Evolutionary conservation across 306 rosid genomes (phyloP), one percentile per base, ranked within the genome.

Genomic region (Acacia confusa): DNA sequence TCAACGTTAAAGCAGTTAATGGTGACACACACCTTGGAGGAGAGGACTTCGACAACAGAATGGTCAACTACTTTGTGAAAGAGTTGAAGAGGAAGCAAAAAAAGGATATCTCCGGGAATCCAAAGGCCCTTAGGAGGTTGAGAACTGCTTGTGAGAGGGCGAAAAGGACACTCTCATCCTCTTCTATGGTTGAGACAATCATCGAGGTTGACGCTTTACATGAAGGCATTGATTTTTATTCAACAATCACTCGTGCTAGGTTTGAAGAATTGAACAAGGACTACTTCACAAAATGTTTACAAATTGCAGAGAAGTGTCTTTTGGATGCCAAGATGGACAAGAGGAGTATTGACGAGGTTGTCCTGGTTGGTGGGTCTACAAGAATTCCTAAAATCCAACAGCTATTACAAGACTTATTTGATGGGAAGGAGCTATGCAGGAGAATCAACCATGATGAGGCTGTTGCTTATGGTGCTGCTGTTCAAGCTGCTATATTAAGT

Each of bases 381-480:
- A 88, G 89, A 79, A 88, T 88, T 6, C 89, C 91, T 0, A 88
- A 86, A 79, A 89, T 88, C 74, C 91, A 88, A 25, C 89, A 88
- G 17, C 12, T 88, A 9, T 77, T 88, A 83, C 86, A 86, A 13
- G 91, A 88, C 28, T 88, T 88, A 50, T 88, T 86, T 80, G 86
- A 84, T 3, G 91, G 91, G 0, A 88, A 86, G 77, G 86, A 85
- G 77, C 84, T 86, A 28, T 88, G 91, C 77, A 84, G 82, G 78
- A 85, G 88, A 78, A 88, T 88, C 8, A 88, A 86, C 76, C 91
- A 88, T 0, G 91, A 88, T 1, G 91, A 88, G 50, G 91, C 89
- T 20, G 89, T 86, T 57, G 91, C 91, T 0, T 88, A 88, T 25
- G 91, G 91, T 16, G 91, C 91, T 24, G 88, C 91, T 2, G 91